phyloP scores from a whole-genome alignment of 176 grass and related monocot species.

The Neostapfia colusana region DNA sequence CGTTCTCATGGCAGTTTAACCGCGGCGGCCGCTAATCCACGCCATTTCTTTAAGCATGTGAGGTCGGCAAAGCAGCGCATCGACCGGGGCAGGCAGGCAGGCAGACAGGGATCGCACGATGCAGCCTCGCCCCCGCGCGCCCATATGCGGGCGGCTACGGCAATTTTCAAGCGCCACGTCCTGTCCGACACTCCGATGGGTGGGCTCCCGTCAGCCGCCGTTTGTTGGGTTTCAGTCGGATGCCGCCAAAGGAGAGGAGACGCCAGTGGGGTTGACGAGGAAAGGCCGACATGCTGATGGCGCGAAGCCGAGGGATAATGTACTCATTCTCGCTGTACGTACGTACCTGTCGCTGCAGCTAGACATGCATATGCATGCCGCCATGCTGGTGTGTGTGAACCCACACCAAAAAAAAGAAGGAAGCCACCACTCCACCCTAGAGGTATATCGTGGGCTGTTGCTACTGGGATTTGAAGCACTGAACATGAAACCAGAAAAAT shows the following conservation, averaged over 20 bases:
- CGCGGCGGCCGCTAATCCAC: background rate
- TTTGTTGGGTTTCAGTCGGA: constrained; percentile 3
- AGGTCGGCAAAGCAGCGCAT: constrained; percentile 42
- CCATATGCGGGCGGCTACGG: constrained; percentile 21
- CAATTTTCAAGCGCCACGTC: constrained; percentile 23
- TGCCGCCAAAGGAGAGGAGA: constrained; percentile 5
- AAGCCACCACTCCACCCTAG: no score
- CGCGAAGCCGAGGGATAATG: constrained; percentile 13
- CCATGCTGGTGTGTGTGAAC: constrained; percentile 39
- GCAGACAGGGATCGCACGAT: constrained; percentile 22
- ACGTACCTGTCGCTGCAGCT: constrained; percentile 22
- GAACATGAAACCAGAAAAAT: no score
- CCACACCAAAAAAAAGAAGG: no score
- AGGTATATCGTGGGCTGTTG: no score
- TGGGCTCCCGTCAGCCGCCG: background rate
- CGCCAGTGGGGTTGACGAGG: constrained; percentile 23
- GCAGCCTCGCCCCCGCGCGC: background rate
- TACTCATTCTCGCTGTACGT: background rate
- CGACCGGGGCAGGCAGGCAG: background rate
- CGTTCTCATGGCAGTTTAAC: background rate
- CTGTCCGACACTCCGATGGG: background rate
- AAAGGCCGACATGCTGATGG: constrained; percentile 15
- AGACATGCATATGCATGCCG: constrained; percentile 23
- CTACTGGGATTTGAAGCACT: no score
- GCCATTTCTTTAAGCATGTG: constrained; percentile 14